phyloP scores from a whole-genome alignment of 2,329 filamentous ascomycete species.

The Fusarium metavorans region DNA sequence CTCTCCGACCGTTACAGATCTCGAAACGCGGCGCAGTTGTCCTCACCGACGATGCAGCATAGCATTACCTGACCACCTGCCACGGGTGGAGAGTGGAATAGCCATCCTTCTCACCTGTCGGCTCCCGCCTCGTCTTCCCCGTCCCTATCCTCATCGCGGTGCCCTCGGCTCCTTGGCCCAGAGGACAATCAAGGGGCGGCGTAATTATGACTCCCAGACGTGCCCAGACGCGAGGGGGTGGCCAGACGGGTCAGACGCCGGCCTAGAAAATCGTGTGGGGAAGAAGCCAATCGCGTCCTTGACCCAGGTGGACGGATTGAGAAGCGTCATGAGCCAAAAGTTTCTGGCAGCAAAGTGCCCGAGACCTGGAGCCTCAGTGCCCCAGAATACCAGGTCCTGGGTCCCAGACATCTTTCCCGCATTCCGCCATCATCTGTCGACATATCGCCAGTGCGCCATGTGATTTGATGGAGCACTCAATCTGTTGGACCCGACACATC shows the following conservation, averaged over 20 bases:
- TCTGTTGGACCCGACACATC: constrained; percentile 30
- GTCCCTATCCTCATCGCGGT: neutral
- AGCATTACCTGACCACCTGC: constrained; percentile 13
- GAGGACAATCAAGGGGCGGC: constrained; percentile 3
- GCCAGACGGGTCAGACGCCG: constrained; percentile 9
- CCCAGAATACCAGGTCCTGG: constrained; percentile 28
- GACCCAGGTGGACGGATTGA: constrained; percentile 34
- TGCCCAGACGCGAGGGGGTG: constrained; percentile 20
- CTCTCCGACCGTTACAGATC: constrained; percentile 27
- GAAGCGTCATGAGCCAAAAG: constrained; percentile 39
- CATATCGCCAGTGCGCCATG: constrained; percentile 18
- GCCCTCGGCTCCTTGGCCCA: neutral
- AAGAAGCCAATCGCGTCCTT: constrained; percentile 40
- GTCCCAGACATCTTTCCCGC: constrained; percentile 24
- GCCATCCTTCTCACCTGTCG: constrained; percentile 11
- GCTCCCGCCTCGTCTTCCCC: constrained; percentile 6
- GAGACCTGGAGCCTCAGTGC: constrained; percentile 31
- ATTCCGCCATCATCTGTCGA: constrained; percentile 36
- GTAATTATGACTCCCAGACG: constrained; percentile 10
- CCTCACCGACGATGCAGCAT: constrained; percentile 24
- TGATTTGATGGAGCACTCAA: constrained; percentile 37
- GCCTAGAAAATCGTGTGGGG: constrained; percentile 33
- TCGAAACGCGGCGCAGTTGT: constrained; percentile 31
- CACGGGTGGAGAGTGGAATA: constrained; percentile 9
- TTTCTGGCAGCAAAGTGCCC: constrained; percentile 24